phyloP scores from a whole-genome alignment of 2,329 filamentous ascomycete species.

The Aspergillus proliferans region DNA sequence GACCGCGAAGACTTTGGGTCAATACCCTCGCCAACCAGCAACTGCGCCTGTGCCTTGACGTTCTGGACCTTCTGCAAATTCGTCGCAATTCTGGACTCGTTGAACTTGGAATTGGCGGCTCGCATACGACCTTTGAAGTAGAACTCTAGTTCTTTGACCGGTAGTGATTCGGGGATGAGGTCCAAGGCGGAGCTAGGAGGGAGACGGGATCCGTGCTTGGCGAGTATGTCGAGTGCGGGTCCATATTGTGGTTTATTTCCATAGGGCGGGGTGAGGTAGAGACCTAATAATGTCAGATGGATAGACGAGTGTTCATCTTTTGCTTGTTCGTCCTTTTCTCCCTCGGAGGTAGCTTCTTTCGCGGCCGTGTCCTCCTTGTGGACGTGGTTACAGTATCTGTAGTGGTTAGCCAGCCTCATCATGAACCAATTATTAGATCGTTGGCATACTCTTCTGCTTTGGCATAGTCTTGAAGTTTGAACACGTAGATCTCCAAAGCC shows the following conservation, averaged over 20 bases:
- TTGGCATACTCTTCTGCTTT: constrained; percentile 44
- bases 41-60: constrained; percentile 65
- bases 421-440: neutral
- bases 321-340: neutral
- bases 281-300: constrained; percentile 81
- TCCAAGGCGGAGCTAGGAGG: constrained; percentile 80
- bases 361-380: constrained; percentile 55
- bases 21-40: constrained; percentile 65
- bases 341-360: constrained; percentile 43
- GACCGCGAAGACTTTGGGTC: constrained; percentile 50
- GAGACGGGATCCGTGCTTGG: constrained; percentile 83
- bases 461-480: constrained; percentile 75
- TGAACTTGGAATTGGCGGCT: constrained; percentile 72
- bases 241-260: constrained; percentile 66
- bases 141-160: constrained; percentile 71
- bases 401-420: constrained; percentile 9
- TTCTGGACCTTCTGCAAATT: constrained; percentile 72
- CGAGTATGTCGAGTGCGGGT: constrained; percentile 81
- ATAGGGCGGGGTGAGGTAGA: constrained; percentile 77
- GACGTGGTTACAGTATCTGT: constrained; percentile 80
- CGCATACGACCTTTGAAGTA: constrained; percentile 92
- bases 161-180: constrained; percentile 74
- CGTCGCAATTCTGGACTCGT: constrained; percentile 71
- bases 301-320: constrained; percentile 63
- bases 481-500: constrained; percentile 95